Base-by-base conservation (phyloP, 2,329 filamentous ascomycete genomes). In the Cladosporium sp. region DNA sequence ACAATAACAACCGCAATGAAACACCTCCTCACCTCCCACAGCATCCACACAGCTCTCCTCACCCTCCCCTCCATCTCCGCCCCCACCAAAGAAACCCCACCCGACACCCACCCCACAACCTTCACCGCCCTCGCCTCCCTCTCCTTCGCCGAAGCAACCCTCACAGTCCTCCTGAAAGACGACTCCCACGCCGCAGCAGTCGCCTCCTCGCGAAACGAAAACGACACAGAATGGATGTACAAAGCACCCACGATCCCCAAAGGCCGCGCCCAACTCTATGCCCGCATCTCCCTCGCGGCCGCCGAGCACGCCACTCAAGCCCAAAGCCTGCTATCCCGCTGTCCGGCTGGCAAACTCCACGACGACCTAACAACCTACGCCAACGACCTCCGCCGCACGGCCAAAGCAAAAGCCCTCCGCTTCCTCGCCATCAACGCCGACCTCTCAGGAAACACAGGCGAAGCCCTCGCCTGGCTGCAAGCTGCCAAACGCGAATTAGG, bases 201-300 rank as follows among this genome's bases (percentile, higher is more conserved):
- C 2, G 83, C 89, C 1, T 88, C 95, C 61, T 82, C 85, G 50
- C 79, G 91, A 41, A 94, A 95, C 63, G 81, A 84, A 47, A 83
- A 85, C 58, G 89, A 91, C 67, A 89, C 80, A 54, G 92, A 97
- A 58, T 98, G 92, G 92, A 97, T 97, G 90, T 94, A 93, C 67
- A 88, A 86, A 61, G 80, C 89, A 0, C 89, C 92, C 0, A 83
- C 89, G 43, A 88, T 96, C 42, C 86, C 90, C 25, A 91, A 92
- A 64, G 90, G 95, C 15, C 83, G 92, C 40, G 89, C 89, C 7
- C 84, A 94, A 62, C 76, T 98, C 1, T 94, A 94, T 63, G 90
- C 90, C 1, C 78, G 92, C 1, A 74, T 97, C 7, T 97, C 90
- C 65, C 78, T 97, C 9, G 88, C 90, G 0, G 88, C 91, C 0